Conservation (phyloP, 192 early-diverging fungal species). For the Entomortierella lignicola region DNA sequence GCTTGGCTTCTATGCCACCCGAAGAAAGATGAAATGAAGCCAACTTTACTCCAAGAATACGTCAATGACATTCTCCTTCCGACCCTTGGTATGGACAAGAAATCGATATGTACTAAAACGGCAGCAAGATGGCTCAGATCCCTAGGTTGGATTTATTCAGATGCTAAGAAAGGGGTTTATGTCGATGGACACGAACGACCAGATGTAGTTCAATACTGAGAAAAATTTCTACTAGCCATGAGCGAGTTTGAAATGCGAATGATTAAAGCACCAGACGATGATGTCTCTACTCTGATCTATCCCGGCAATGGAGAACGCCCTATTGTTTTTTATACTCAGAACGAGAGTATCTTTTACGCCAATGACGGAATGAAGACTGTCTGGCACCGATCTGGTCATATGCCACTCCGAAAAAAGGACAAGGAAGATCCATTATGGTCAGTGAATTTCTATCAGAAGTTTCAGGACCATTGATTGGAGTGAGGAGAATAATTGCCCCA, state of each 20-base stretch:
- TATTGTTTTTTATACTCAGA: conserved; percentile 24
- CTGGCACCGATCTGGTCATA: not conserved
- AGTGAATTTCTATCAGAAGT: conserved; percentile 31
- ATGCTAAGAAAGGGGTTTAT: conserved; percentile 7
- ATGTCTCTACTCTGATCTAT: not conserved
- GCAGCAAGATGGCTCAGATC: not conserved
- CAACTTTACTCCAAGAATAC: not conserved
- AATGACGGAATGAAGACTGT: conserved; percentile 18
- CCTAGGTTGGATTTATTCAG: conserved; percentile 9
- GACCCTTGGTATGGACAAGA: not conserved
- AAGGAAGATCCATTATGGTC: conserved; percentile 8
- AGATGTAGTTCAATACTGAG: conserved; percentile 30
- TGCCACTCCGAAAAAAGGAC: conserved; percentile 24
- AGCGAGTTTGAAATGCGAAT: conserved; percentile 15
- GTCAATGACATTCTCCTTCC: not conserved
- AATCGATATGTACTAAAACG: not conserved
- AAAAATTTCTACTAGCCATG: conserved; percentile 13
- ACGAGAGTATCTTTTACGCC: conserved; percentile 23
- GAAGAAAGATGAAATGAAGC: not conserved
- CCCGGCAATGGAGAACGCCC: not conserved
- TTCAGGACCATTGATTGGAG: not conserved
- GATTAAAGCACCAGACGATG: conserved; percentile 2
- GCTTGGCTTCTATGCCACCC: not conserved
- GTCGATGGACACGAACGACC: conserved; percentile 36
- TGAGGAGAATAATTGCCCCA: conserved; percentile 2